Evolutionary conservation across 305 asterid genomes (phyloP).

Genomic region (Fraxinus xanthoxyloides): DNA sequence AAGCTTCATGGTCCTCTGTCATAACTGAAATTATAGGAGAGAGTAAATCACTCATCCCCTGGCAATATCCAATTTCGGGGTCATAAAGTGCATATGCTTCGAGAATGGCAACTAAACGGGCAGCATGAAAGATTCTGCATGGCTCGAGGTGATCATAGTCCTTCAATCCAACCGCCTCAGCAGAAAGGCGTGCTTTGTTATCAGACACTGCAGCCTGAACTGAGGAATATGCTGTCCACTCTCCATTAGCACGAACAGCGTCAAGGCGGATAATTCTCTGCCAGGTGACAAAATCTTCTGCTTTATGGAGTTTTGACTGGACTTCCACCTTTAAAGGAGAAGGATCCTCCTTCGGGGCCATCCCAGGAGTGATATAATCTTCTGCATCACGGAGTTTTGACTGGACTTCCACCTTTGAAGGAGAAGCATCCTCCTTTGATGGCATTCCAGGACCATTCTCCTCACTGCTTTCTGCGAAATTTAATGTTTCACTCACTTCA

Average conservation of each 20-base stretch:
- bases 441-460: constrained; percentile 32
- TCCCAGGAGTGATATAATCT: constrained; percentile 39
- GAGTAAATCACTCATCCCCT: constrained; percentile 68
- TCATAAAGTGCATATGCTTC: constrained; percentile 73
- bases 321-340: constrained; percentile 33
- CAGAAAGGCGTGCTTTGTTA: constrained; percentile 51
- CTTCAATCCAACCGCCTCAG: constrained; percentile 64
- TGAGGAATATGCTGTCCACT: constrained; percentile 53
- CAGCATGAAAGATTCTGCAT: constrained; percentile 62
- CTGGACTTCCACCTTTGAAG: constrained; percentile 33
- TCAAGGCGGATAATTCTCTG: constrained; percentile 71
- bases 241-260: constrained; percentile 66
- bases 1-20: constrained; percentile 51
- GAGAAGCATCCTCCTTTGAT: constrained; percentile 31
- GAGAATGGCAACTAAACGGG: constrained; percentile 74
- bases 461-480: constrained; percentile 51
- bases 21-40: constrained; percentile 53
- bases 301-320: constrained; percentile 36
- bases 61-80: constrained; percentile 66
- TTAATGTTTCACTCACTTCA: constrained; percentile 59
- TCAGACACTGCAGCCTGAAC: constrained; percentile 48
- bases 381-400: constrained; percentile 40
- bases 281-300: constrained; percentile 64
- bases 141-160: constrained; percentile 74
- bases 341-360: constrained; percentile 26